Conservation (phyloP, 768 basidiomycete species). For the Tulasnella sp. region DNA sequence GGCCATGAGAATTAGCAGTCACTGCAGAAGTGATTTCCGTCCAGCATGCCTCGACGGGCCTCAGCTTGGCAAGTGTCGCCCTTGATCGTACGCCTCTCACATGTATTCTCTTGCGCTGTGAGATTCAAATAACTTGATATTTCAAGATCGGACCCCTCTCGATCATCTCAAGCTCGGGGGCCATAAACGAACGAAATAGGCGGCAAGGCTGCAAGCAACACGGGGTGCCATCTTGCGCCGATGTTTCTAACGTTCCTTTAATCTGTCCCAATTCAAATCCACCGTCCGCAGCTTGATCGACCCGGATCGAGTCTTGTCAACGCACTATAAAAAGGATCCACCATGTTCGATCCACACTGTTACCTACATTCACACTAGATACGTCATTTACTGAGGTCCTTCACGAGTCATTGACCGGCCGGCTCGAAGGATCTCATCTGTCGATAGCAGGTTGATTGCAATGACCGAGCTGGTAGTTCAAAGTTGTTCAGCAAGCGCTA, state of each 20-base stretch:
- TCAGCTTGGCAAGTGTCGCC: not conserved
- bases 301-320: not conserved
- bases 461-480: conserved; percentile 67
- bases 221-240: too few species aligned
- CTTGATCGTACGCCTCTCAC: not conserved
- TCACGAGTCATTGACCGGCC: conserved; percentile 47
- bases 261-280: too few species aligned
- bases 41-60: not conserved
- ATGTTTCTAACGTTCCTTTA: too few species aligned
- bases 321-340: not conserved
- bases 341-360: not conserved
- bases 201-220: too few species aligned
- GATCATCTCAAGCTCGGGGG: not conserved
- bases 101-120: not conserved
- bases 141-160: not conserved
- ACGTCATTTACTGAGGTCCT: conserved; percentile 14
- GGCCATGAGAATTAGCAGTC: not conserved
- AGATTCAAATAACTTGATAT: too few species aligned
- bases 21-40: not conserved
- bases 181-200: not conserved
- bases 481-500: not conserved
- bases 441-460: conserved; percentile 89
- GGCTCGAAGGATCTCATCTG: conserved; percentile 91
- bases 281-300: not conserved
- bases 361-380: conserved; percentile 14